Evolutionary conservation across 2,329 filamentous ascomycete species (phyloP), one percentile per base, ranked within the genome.

Genomic region (Dactylellina cionopaga): DNA sequence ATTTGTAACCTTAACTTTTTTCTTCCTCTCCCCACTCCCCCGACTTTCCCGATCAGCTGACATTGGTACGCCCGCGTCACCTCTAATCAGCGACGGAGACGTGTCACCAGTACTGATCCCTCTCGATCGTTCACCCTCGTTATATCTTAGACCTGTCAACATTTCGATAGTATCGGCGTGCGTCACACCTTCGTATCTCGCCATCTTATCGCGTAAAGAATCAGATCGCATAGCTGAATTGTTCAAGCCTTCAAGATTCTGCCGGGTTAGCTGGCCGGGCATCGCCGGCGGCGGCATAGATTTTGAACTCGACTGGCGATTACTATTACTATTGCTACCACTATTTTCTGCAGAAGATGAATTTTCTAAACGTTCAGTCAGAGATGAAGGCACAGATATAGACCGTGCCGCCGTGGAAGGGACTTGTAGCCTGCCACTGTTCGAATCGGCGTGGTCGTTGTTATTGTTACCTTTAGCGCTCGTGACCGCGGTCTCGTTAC

Each of bases 91-190:
- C 7, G 89, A 88, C 5, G 92, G 92, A 75, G 90, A 93, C 31
- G 87, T 87, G 77, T 92, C 89, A 19, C 93, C 93, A 0, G 92
- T 96, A 74, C 91, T 95, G 76, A 97, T 92, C 15, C 92, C 92
- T 66, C 89, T 88, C 70, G 91, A 94, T 68, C 93, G 86, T 82
- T 98, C 94, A 47, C 93, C 94, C 75, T 96, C 92, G 15, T 90
- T 86, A 79, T 96, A 97, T 58, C 90, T 86, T 65, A 97, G 82
- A 3, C 94, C 94, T 0, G 94, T 98, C 73, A 97, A 84, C 86
- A 96, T 92, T 80, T 97, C 93, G 74, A 98, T 96, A 0, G 90
- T 92, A 75, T 96, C 92, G 3, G 92, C 87, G 77, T 94, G 91
- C 0, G 87, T 89, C 24, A 87, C 83, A 2, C 88, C 89, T 77